A percentile compares a stretch with the other conserved stretches of the same genome.
These are phyloP conservation scores for Thelephora terrestris DNA, from an alignment of 1,284 basidiomycete species.

Conservation along the genomic window DNA sequence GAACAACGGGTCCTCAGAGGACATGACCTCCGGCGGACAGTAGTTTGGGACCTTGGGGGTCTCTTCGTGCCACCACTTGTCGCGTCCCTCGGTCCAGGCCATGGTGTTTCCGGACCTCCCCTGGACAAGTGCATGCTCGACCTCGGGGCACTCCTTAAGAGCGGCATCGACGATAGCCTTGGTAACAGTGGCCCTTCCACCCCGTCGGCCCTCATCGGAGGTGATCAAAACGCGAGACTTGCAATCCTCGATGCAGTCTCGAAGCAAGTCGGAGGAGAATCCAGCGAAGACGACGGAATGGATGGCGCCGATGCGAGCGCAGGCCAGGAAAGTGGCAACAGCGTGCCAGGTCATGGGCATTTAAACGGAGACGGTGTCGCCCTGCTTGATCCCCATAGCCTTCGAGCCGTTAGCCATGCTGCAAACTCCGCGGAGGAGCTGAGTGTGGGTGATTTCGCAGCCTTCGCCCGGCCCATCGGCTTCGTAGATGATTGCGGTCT, in stretches of 20 bases:
- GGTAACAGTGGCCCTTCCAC: conserved; percentile 92
- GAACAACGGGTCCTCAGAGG: conserved; percentile 90
- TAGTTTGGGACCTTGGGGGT: conserved; percentile 77
- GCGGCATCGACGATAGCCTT: conserved; percentile 95
- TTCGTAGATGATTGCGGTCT: conserved; percentile 96
- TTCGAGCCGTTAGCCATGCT: conserved; percentile 89
- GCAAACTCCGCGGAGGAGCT: conserved; percentile 88
- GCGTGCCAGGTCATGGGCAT: conserved; percentile 90
- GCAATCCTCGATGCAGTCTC: conserved; percentile 91
- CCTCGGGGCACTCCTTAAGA: conserved; percentile 73
- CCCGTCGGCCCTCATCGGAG: conserved; percentile 89
- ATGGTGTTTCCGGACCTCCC: conserved; percentile 82
- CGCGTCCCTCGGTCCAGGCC: conserved; percentile 77
- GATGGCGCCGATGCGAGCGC: conserved; percentile 93
- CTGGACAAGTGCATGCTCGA: conserved; percentile 89
- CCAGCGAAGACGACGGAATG: conserved; percentile 99
- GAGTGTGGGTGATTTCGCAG: conserved; percentile 67
- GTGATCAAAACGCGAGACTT: conserved; percentile 88
- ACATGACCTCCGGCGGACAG: conserved; percentile 83
- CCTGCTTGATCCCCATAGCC: conserved; percentile 87
- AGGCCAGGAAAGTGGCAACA: conserved; percentile 92
- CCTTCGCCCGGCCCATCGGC: conserved; percentile 90
- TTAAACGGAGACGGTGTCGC: conserved; percentile 91
- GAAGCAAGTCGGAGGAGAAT: conserved; percentile 93
- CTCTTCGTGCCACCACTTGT: conserved; percentile 97